These are phyloP conservation scores for Kregervanrija pseudodelftensis DNA, from an alignment of 805 yeast genomes.

Conservation along the genomic window DNA sequence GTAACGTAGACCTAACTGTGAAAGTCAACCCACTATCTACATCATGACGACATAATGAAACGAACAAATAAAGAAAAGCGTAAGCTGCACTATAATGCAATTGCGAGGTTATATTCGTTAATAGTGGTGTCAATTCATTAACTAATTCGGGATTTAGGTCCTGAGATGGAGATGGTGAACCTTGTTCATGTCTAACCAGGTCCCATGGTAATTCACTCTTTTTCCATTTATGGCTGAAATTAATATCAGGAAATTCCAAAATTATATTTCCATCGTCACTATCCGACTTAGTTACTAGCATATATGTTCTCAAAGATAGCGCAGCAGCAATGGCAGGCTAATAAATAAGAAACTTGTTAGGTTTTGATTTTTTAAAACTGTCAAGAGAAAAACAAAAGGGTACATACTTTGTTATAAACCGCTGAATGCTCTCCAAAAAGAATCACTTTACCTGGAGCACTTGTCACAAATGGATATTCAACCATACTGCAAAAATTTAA, in stretches of 20 bases:
- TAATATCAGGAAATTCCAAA: constrained; percentile 80
- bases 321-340: constrained; percentile 96
- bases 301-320: constrained; percentile 74
- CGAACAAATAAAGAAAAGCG: constrained; percentile 74
- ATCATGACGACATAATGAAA: constrained; percentile 43
- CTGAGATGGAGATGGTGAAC: constrained; percentile 33
- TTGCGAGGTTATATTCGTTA: constrained; percentile 41
- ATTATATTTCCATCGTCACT: constrained; percentile 37
- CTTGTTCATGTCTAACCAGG: constrained; percentile 20
- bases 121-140: constrained; percentile 36
- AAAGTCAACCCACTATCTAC: constrained; percentile 47
- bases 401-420: constrained; percentile 63
- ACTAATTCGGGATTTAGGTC: constrained; percentile 57
- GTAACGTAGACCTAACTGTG: constrained; percentile 73
- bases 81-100: constrained; percentile 73
- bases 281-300: constrained; percentile 48
- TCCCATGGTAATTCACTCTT: constrained; percentile 57
- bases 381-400: background rate
- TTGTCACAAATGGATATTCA: constrained; percentile 56
- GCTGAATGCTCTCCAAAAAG: constrained; percentile 97
- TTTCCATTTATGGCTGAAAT: constrained; percentile 59
- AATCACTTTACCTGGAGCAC: constrained; percentile 96
- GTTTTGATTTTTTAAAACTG: background rate
- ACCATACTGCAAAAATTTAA: constrained; percentile 6
- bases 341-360: background rate